These are phyloP conservation scores for Dacryopinax spathularia DNA, from an alignment of 768 basidiomycete species.

Conservation along the genomic window DNA sequence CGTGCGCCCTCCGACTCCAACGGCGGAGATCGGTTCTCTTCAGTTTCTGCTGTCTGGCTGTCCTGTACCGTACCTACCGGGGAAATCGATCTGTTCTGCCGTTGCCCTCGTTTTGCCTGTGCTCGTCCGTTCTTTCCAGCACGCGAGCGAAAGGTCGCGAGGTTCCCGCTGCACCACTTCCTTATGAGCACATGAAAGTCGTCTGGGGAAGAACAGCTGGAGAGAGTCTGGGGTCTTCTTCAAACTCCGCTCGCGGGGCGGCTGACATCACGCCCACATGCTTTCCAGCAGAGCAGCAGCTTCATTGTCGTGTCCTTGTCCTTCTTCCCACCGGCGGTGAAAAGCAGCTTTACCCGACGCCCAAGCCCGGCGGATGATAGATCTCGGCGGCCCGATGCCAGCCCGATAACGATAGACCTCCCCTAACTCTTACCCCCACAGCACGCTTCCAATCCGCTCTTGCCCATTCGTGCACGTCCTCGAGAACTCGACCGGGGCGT, in stretches of 20 bases:
- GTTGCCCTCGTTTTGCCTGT: not conserved
- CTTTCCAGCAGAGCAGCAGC: too few species aligned
- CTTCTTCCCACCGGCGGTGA: not conserved
- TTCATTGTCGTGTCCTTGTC: not conserved
- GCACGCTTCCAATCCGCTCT: not conserved
- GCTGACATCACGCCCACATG: not conserved
- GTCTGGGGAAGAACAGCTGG: not conserved
- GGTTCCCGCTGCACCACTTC: not conserved
- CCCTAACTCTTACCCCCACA: too few species aligned
- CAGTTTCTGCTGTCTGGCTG: not conserved
- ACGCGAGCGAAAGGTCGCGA: not conserved
- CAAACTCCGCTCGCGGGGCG: not conserved
- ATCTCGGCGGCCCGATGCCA: too few species aligned
- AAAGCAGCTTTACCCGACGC: not conserved
- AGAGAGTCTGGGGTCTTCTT: not conserved
- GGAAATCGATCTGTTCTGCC: not conserved
- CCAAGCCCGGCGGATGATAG: not conserved
- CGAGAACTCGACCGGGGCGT: not conserved
- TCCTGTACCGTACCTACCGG: not conserved
- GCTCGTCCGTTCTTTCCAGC: not conserved
- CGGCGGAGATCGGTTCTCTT: not conserved
- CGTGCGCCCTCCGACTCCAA: not conserved
- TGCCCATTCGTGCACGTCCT: not conserved
- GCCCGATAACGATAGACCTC: conserved; percentile 2
- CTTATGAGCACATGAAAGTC: not conserved